These are phyloP conservation scores for Pseudopyrenochaeta lycopersici DNA, from an alignment of 2,329 filamentous ascomycete species.

Conservation along the genomic window DNA sequence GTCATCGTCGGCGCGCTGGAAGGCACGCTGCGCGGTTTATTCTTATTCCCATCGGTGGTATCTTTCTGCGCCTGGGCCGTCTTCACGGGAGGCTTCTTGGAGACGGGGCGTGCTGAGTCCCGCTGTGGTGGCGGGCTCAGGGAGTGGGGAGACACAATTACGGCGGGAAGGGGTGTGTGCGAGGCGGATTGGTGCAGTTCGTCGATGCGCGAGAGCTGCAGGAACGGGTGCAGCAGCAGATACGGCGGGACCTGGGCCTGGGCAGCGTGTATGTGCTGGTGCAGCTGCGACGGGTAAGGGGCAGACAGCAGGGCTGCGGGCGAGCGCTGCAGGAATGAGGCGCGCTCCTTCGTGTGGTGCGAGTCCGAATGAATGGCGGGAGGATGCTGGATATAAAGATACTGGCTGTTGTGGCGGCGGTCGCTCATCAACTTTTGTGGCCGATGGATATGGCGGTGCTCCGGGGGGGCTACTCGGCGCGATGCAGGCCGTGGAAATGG, in stretches of 20 bases:
- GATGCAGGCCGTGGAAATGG: background rate
- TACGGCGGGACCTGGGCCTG: slow-evolving; percentile 23
- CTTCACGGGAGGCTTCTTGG: slow-evolving; percentile 41
- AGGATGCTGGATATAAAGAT: slow-evolving; percentile 36
- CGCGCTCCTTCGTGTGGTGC: slow-evolving; percentile 18
- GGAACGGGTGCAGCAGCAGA: slow-evolving; percentile 36
- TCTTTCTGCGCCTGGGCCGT: slow-evolving; percentile 37
- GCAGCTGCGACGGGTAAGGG: slow-evolving; percentile 19
- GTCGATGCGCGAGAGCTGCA: slow-evolving; percentile 42
- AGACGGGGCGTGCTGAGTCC: slow-evolving; percentile 38
- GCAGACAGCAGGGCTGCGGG: slow-evolving; percentile 17
- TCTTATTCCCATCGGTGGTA: slow-evolving; percentile 51
- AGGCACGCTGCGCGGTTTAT: slow-evolving; percentile 40
- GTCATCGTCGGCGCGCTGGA: slow-evolving; percentile 51
- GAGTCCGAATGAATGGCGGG: slow-evolving; percentile 21
- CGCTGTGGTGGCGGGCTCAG: slow-evolving; percentile 44
- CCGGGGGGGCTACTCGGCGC: background rate
- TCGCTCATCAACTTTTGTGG: slow-evolving; percentile 36
- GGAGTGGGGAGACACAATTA: slow-evolving; percentile 51
- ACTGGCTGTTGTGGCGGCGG: slow-evolving; percentile 30
- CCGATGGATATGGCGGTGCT: slow-evolving; percentile 17
- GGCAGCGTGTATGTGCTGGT: slow-evolving; percentile 15
- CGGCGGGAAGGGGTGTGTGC: slow-evolving; percentile 38
- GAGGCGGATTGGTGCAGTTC: slow-evolving; percentile 30
- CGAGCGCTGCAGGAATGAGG: slow-evolving; percentile 10